These are phyloP conservation scores for Aspergillus japonicus DNA, from an alignment of 2,329 filamentous ascomycete species.

Conservation along the genomic window DNA sequence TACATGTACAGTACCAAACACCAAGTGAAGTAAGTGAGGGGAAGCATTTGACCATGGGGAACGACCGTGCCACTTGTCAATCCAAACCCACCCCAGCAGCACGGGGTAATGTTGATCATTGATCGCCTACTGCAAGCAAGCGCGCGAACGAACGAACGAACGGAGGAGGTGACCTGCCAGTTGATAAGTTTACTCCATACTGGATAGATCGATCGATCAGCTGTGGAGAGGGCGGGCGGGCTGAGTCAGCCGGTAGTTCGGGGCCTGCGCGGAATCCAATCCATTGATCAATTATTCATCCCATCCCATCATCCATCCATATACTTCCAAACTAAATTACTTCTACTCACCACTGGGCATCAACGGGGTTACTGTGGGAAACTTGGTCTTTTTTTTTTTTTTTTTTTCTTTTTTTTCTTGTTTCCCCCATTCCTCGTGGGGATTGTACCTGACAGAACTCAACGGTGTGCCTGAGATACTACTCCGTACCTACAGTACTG, in stretches of 20 bases:
- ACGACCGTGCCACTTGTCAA: constrained; percentile 5
- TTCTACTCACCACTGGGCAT: no score
- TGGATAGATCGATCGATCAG: background rate
- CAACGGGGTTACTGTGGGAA: background rate
- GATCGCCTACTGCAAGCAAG: background rate
- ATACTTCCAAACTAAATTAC: background rate
- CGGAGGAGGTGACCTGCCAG: background rate
- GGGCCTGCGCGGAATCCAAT: background rate
- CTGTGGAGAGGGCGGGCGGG: background rate
- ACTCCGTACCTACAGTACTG: no score
- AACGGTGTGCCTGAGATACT: background rate
- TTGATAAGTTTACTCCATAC: background rate
- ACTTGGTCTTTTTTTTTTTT: background rate
- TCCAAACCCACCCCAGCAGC: background rate
- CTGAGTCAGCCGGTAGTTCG: background rate
- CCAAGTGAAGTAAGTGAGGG: background rate
- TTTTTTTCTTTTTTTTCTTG: background rate
- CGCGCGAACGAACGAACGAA: background rate
- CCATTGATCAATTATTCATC: no score
- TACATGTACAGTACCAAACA: background rate
- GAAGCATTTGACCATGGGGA: background rate
- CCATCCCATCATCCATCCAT: background rate
- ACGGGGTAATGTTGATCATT: constrained; percentile 8
- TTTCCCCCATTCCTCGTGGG: background rate
- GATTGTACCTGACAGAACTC: background rate